Base-by-base conservation (phyloP, 306 rosid species). In the Arachis stenosperma region DNA sequence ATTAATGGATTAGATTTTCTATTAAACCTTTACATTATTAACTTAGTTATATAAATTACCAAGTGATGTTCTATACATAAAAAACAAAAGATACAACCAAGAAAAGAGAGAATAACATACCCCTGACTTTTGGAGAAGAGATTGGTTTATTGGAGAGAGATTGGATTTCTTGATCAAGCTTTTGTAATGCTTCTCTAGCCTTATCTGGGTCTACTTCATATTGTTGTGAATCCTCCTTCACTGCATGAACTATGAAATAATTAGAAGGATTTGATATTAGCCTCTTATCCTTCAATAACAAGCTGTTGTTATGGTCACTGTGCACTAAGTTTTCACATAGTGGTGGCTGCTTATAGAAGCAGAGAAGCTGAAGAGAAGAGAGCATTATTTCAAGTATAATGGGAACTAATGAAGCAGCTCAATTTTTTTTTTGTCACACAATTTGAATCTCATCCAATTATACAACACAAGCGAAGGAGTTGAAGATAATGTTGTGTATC, bases 161-260 rank as follows among this genome's bases (percentile, higher is more conserved):
- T 29, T 90, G 87, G 9, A 93, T 80, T 78, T 90, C 89, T 47
- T 87, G 86, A 75, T 93, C 98, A 77, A 93, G 97, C 68, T 84
- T 71, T 61, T 74, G 84, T 61, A 93, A 96, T 52, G 97, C 90
- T 79, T 93, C 92, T 70, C 90, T 84, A 36, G 97, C 98, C 81
- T 93, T 87, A 3, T 87, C 91, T 57, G 83, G 85, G 81, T 93
- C 97, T 14, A 93, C 56, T 80, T 93, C 97, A 84, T 84, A 89
- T 27, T 86, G 81, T 46, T 79, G 79, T 37, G 96, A 86, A 75
- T 89, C 93, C 58, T 75, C 85, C 74, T 87, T 88, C 22, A 43
- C 69, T n/a, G 90, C 86, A 59, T 42, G 78, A 70, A 84, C 84
- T 64, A 55, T 62, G 22, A 56, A 57, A n/a, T 44, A 61, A 12